phyloP scores from a whole-genome alignment of 129 eudicot genomes.

The Tanacetum coccineum region DNA sequence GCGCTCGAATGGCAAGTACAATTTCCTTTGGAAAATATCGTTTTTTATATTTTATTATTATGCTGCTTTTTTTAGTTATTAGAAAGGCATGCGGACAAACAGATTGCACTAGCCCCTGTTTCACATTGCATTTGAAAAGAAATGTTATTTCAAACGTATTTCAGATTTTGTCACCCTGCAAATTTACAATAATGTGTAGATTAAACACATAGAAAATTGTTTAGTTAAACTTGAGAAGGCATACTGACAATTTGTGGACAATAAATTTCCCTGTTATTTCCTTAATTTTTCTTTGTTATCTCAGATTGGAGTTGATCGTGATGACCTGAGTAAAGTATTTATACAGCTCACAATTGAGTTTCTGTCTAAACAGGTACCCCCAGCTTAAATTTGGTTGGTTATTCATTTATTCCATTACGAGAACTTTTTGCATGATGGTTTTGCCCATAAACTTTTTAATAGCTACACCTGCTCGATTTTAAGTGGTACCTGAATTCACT shows the following conservation, averaged over 20 bases:
- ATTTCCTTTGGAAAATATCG: background rate
- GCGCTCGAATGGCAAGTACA: conserved; percentile 91
- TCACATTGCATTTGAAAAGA: background rate
- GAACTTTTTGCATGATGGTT: conserved; percentile 7
- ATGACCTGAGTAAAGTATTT: conserved; percentile 75
- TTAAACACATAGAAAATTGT: too few relatives aligned
- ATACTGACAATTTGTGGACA: background rate
- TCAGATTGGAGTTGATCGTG: conserved; percentile 91
- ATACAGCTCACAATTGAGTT: conserved; percentile 93
- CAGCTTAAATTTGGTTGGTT: conserved; percentile 4
- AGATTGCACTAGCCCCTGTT: conserved; percentile 2
- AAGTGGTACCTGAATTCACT: conserved; percentile 12
- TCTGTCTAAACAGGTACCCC: conserved; percentile 79
- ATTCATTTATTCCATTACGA: conserved; percentile 7
- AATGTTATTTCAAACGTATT: background rate
- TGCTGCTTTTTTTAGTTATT: conserved; percentile 1
- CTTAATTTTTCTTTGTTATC: conserved; percentile 10
- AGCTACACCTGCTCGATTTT: conserved; percentile 8
- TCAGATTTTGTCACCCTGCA: background rate
- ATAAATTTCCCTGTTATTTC: background rate
- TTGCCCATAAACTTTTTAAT: conserved; percentile 2
- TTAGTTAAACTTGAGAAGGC: background rate
- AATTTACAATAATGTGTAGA: background rate
- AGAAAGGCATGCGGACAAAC: background rate
- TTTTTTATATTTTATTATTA: too few relatives aligned